Base-by-base conservation (phyloP, 208 protist genomes). In the Leishmania amazonensis region DNA sequence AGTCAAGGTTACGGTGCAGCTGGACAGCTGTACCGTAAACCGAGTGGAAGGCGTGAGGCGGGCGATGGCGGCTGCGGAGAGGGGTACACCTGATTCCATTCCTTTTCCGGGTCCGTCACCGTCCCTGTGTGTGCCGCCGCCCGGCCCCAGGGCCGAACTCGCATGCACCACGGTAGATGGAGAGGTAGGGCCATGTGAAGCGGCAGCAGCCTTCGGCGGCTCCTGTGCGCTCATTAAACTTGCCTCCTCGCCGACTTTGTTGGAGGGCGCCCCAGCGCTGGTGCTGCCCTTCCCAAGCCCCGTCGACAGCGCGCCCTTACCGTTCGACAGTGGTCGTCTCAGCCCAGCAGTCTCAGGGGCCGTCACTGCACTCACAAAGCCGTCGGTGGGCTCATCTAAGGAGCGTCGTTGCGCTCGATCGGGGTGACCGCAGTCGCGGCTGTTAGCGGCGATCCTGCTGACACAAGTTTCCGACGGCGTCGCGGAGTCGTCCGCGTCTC, bases 41-140 rank as follows among this genome's bases (percentile, higher is more conserved):
- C 72, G 79, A 62, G 79, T 75, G 35, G 79, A 77, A 28, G 72
- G 79, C 73, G 60, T 78, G 11, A 83, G 60, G 8, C 71, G 79
- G 24, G 79, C 31, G n/a, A 83, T 60, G 60, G 72, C 79, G 15
- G 60, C 71, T 4, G 72, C 79, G 62, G 79, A 83, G 15, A 83
- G 79, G 15, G 79, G 72, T 31, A 83, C 60, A 19, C 13, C 35
- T 21, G 62, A 31, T 8, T 78, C 53, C 40, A 47, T 53, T 24
- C 38, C 54, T 1, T 35, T 54, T 35, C 42, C 19, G 7, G 47
- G 21, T 45, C 47, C 21, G 35, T 13, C 49, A 4, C n/a, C 49
- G 11, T 28, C 72, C n/a, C 15, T 24, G 15, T 31, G 31, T 24
- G 42, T 5, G 68, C 45, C 24, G 15, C 17, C 68, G 24, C 68